Evolutionary conservation across 2,329 filamentous ascomycete species (phyloP), one percentile per base, ranked within the genome.

Genomic region (Phaeomoniella chlamydospora): DNA sequence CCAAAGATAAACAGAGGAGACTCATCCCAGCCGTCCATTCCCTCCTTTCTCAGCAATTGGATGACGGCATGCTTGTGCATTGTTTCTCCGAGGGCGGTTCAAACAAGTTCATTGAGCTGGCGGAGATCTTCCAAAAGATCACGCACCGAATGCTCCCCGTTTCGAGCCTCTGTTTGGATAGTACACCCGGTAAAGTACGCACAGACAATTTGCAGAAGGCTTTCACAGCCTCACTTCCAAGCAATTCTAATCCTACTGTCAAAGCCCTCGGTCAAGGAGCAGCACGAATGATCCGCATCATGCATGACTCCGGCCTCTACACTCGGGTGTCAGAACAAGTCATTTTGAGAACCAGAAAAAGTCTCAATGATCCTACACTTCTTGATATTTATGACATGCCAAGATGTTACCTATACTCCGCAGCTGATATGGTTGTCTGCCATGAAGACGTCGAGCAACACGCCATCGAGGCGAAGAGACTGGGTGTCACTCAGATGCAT

Each of bases 71-170:
- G 6, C 31, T 13, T 17, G 31, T 6, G 10, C 31, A 32, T 14
- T 32, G 31, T 14, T 32, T 32, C 14, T 32, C 31, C 31, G 31
- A 32, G 14, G 31, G 31, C 16, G 31, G 31, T 6, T 32, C 31
- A 6, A 13, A 32, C 31, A 32, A 32, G 14, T 13, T 17, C 31
- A 32, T 32, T 14, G n/a, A 32, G 15, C 31, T 32, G 6, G 31
- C 31, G 15, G 31, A 32, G 14, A 14, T 14, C 16, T 32, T 13
- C 14, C 31, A 13, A 10, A 13, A 14, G n/a, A 14, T 14, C n/a
- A 32, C 31, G 31, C n/a, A 13, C 31, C 6, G 31, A 13, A 32
- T 9, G 15, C 10, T 32, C 10, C 31, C 31, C 16, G n/a, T 32
- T 6, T 13, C 31, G 14, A 13, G n/a, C n/a, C 31, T 32, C 6